A percentile compares a stretch with the other conserved stretches of the same genome.
phyloP scores from a whole-genome alignment of 164 flowering plant genomes.

The Akebia trifoliata region DNA sequence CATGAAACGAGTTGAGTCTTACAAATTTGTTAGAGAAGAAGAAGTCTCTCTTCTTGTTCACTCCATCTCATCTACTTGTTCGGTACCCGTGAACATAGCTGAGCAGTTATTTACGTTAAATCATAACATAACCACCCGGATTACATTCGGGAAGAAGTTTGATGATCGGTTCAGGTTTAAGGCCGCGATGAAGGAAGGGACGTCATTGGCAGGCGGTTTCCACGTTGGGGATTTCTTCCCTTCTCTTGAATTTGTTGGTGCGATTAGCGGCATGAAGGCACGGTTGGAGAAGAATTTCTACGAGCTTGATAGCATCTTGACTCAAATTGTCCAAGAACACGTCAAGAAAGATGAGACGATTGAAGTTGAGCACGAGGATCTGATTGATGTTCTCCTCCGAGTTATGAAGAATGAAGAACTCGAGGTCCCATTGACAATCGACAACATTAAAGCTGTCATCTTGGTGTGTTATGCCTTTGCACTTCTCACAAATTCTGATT shows the following conservation, averaged over 20 bases:
- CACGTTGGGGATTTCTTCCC: constrained; percentile 25
- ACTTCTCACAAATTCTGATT: too few species aligned
- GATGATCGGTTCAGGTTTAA: constrained; percentile 7
- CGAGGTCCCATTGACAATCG: constrained; percentile 16
- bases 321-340: constrained; percentile 19
- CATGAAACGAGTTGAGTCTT: constrained; percentile 28
- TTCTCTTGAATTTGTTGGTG: constrained; percentile 13
- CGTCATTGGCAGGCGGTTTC: constrained; percentile 13
- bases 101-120: constrained; percentile 7
- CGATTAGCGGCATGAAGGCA: constrained; percentile 14
- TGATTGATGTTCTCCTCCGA: constrained; percentile 30
- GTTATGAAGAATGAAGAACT: constrained; percentile 9
- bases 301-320: constrained; percentile 18
- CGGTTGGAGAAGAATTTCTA: constrained; percentile 11
- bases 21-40: constrained; percentile 29
- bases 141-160: constrained; percentile 17
- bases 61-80: background rate
- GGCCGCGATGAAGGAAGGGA: constrained; percentile 6
- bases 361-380: constrained; percentile 8
- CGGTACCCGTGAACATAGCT: constrained; percentile 15
- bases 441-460: too few species aligned
- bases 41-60: constrained; percentile 21
- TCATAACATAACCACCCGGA: constrained; percentile 14
- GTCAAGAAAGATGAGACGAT: background rate
- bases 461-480: too few species aligned